A percentile compares a stretch with the other conserved stretches of the same genome.
Evolutionary conservation across 768 basidiomycete species (phyloP).

Genomic region (Mycena galopus): DNA sequence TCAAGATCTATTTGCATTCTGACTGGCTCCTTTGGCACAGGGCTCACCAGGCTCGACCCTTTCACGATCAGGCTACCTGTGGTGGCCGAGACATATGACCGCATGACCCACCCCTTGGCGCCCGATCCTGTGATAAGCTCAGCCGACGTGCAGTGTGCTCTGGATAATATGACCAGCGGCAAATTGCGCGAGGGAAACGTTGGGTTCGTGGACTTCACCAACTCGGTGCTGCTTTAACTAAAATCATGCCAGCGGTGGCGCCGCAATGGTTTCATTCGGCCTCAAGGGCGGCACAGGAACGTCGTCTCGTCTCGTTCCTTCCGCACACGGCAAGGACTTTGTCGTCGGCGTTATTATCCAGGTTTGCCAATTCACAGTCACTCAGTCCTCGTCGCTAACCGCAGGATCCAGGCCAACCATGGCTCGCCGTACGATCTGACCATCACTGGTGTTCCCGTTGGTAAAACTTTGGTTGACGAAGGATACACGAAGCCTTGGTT

Average conservation of each 20-base stretch:
- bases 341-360: conserved; percentile 34
- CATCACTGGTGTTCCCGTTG: conserved; percentile 25
- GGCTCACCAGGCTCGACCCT: conserved; percentile 1
- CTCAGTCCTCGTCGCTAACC: background rate
- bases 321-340: conserved; percentile 14
- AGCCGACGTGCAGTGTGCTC: conserved; percentile 6
- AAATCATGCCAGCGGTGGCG: conserved; percentile 24
- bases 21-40: background rate
- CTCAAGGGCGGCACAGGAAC: conserved; percentile 37
- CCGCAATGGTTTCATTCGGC: conserved; percentile 36
- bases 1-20: background rate
- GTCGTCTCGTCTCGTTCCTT: conserved; percentile 31
- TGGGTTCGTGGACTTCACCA: conserved; percentile 21
- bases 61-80: conserved; percentile 9
- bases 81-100: conserved; percentile 34
- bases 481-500: conserved; percentile 35
- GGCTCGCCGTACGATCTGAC: conserved; percentile 31
- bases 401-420: conserved; percentile 33
- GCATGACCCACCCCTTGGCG: conserved; percentile 33
- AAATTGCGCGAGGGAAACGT: conserved; percentile 33
- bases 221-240: background rate
- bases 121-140: background rate
- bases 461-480: conserved; percentile 19
- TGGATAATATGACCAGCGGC: conserved; percentile 22
- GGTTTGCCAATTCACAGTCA: background rate